Evolutionary conservation across 805 yeast species (phyloP).

Genomic region (Candida sakaeoensis): DNA sequence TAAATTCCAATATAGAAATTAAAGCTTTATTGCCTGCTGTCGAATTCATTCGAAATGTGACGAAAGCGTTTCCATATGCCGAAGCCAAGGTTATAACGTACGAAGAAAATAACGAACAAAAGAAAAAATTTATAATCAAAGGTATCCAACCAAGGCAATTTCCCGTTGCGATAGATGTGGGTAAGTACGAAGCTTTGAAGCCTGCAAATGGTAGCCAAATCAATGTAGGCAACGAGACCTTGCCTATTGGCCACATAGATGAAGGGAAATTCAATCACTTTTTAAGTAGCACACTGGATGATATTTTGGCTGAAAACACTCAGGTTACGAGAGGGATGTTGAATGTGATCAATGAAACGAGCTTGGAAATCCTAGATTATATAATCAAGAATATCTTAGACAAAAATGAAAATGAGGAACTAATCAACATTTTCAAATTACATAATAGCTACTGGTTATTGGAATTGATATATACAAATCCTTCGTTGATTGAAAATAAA

Average conservation of each 20-base stretch:
- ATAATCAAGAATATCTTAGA: constrained; percentile 26
- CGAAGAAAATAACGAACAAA: constrained; percentile 27
- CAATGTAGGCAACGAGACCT: constrained; percentile 15
- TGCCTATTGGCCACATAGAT: constrained; percentile 38
- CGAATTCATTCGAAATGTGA: constrained; percentile 92
- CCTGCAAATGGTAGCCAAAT: constrained; percentile 14
- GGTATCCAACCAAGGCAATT: constrained; percentile 85
- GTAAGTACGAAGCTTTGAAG: constrained; percentile 41
- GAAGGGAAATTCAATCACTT: constrained; percentile 26
- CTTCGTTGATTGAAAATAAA: constrained; percentile 33
- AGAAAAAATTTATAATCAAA: constrained; percentile 82
- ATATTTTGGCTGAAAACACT: constrained; percentile 16
- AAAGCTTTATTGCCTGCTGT: constrained; percentile 78
- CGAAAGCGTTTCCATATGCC: constrained; percentile 80
- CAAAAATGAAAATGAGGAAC: constrained; percentile 13
- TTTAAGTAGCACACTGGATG: constrained; percentile 20
- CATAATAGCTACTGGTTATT: constrained; percentile 41
- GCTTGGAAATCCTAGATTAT: constrained; percentile 32
- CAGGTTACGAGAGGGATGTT: constrained; percentile 13
- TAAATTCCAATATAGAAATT: constrained; percentile 19
- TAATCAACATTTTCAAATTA: constrained; percentile 27
- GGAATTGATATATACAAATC: constrained; percentile 38
- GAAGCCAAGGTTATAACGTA: constrained; percentile 83
- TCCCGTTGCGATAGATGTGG: constrained; percentile 46
- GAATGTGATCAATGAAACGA: constrained; percentile 25